Percentiles rank a stretch among this genome's conserved stretches.
Conservation (phyloP, 106 monocot species). For the Dioscorea dumetorum region DNA sequence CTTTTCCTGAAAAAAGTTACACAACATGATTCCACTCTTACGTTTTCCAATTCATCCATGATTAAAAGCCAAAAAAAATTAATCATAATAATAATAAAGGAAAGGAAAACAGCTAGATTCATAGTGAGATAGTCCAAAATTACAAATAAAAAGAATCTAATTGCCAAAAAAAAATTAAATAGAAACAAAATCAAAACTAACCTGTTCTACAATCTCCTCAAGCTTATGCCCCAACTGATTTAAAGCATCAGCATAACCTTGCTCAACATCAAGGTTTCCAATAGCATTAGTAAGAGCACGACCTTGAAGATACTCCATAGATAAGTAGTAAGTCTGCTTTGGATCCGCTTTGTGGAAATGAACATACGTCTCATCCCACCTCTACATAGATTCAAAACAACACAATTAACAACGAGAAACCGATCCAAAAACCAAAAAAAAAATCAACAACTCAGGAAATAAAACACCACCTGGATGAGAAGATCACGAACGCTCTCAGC, state of each 20-base stretch:
- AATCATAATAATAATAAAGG: too few relatives aligned
- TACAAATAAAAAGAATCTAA: neutral
- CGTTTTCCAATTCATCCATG: too few relatives aligned
- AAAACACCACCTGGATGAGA: slow-evolving; percentile 51
- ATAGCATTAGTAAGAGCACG: slow-evolving; percentile 83
- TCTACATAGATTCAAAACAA: slow-evolving; percentile 26
- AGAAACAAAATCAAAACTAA: slow-evolving; percentile 1
- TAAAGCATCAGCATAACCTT: slow-evolving; percentile 74
- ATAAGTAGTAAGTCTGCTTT: slow-evolving; percentile 96
- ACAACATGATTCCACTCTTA: too few relatives aligned
- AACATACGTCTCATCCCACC: slow-evolving; percentile 76
- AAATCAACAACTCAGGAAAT: neutral
- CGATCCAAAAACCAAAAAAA: neutral
- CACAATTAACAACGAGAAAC: neutral
- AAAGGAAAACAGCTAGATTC: too few relatives aligned
- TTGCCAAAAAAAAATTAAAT: too few relatives aligned
- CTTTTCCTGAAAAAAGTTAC: slow-evolving; percentile 48
- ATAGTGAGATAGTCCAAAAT: neutral
- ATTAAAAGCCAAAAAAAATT: too few relatives aligned
- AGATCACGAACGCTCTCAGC: slow-evolving; percentile 64
- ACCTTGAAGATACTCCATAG: slow-evolving; percentile 89
- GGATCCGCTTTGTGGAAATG: slow-evolving; percentile 76
- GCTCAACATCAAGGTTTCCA: slow-evolving; percentile 57
- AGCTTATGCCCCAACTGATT: slow-evolving; percentile 70
- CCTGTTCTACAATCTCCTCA: slow-evolving; percentile 72